Evolutionary conservation across 495 filamentous ascomycete genomes (phyloP).

Genomic region (Hypoxylon subgilvum): DNA sequence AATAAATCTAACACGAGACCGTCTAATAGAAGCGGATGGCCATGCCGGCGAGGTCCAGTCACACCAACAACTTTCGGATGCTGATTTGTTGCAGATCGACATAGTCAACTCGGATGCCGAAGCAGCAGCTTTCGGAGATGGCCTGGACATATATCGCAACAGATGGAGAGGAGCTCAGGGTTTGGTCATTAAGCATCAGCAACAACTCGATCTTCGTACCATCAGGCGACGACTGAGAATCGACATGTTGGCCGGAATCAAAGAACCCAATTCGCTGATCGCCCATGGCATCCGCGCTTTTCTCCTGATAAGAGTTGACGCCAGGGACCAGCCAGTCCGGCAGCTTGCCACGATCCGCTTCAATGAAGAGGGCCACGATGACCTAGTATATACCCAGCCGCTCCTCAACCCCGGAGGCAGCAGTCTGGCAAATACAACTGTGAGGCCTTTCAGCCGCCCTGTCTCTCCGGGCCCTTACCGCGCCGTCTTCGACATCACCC

Average conservation of each 20-base stretch:
- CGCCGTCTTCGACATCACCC: not conserved
- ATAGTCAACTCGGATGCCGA: not conserved
- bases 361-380: too few relatives aligned
- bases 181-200: not conserved
- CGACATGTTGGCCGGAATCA: not conserved
- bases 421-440: not conserved
- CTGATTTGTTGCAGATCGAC: not conserved
- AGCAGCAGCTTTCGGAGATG: not conserved
- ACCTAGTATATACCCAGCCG: too few relatives aligned
- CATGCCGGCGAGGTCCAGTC: not conserved
- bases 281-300: not conserved
- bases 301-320: too few relatives aligned
- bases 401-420: not conserved
- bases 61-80: not conserved
- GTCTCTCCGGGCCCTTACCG: not conserved
- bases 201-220: not conserved
- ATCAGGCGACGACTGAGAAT: constrained; percentile 7
- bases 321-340: too few relatives aligned
- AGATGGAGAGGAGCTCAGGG: not conserved
- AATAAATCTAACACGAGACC: too few relatives aligned
- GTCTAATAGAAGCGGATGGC: not conserved
- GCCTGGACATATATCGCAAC: too few relatives aligned
- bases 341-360: too few relatives aligned
- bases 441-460: not conserved
- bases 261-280: not conserved